Evolutionary conservation across 345 rosid genomes (phyloP).

Genomic region (Gossypium australe): DNA sequence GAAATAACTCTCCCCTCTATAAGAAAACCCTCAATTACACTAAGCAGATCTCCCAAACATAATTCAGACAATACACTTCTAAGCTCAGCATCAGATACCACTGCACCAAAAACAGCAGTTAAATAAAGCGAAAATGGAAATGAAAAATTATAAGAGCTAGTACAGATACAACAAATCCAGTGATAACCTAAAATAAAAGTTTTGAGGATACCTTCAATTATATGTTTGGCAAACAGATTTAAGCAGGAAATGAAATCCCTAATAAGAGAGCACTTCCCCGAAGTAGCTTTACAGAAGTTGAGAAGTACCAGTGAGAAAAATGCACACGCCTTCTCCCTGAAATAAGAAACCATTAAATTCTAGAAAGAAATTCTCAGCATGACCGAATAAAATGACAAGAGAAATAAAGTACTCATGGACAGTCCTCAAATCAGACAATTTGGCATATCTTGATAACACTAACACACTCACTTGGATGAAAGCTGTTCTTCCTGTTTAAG

Average conservation of each 20-base stretch:
- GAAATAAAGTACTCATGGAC: neutral
- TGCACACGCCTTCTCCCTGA: slow-evolving; percentile 52
- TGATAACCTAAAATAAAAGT: slow-evolving; percentile 4
- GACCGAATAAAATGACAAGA: neutral
- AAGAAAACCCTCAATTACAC: slow-evolving; percentile 53
- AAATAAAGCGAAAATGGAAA: neutral
- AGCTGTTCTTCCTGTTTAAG: slow-evolving; percentile 42
- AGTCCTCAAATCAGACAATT: slow-evolving; percentile 10
- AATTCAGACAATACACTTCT: slow-evolving; percentile 37
- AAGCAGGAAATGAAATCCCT: slow-evolving; percentile 26
- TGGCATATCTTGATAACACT: neutral
- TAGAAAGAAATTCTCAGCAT: neutral
- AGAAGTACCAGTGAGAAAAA: slow-evolving; percentile 49
- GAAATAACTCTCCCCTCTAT: slow-evolving; percentile 42
- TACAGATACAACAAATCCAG: neutral
- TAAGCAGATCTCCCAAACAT: slow-evolving; percentile 50
- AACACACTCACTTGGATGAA: slow-evolving; percentile 42
- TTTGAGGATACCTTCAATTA: slow-evolving; percentile 33
- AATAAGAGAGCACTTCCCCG: slow-evolving; percentile 17
- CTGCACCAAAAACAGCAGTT: slow-evolving; percentile 33
- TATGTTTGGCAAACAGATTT: slow-evolving; percentile 39
- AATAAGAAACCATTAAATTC: slow-evolving; percentile 6
- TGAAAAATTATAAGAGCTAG: neutral
- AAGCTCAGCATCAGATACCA: slow-evolving; percentile 43
- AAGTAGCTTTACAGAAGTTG: slow-evolving; percentile 31